Base-by-base conservation (phyloP, 371 early-diverging fungal genomes). In the Apophysomyces sp. region DNA sequence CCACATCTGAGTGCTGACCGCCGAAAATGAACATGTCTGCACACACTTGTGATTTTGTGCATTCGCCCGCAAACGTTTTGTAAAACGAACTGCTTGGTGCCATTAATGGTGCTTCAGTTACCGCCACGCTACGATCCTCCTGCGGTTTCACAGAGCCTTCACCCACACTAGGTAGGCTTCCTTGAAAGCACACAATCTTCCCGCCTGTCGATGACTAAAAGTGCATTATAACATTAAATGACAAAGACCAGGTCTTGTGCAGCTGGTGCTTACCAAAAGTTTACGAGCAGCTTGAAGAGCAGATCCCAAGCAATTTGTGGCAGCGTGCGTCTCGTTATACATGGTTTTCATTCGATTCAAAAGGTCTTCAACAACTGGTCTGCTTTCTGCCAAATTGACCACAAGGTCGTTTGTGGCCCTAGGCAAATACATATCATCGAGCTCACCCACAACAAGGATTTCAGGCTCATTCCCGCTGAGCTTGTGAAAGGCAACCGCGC, bases 11-110 rank as follows among this genome's bases (percentile, higher is more conserved):
- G 63, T 94, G 93, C 66, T 93, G 90, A 0, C 74, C 73, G 40
- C 95, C 92, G 77, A 99, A 90, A 7, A 94, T 62, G 72, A 96
- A 92, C 67, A 93, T 80, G 65, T 95, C 95, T 0, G 94, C 85
- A 26, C 88, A 87, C 39, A 97, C 86, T 65, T 94, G 93, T 11
- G 83, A 62, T 31, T 86, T 87, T 21, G 90, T 83, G 65, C 94
- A 91, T 41, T 90, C 87, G 0, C 81, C 85, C 1, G 96, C 94
- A 65, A 94, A 83, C 27, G 78, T 79, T 69, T 94, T 94, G 82
- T 95, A 98, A 74, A 92, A 95, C 0, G 63, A 58, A 58, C 66
- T 81, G 9, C 83, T 77, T 2, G 91, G 87, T 34, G 88, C 80
- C 62, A 92, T 77, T 28, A 93, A 67, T 3, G 72, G 66, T 8